A percentile compares a stretch with the other conserved stretches of the same genome.
Conservation (phyloP, 768 basidiomycete genomes). For the Kwoniella sp. region DNA sequence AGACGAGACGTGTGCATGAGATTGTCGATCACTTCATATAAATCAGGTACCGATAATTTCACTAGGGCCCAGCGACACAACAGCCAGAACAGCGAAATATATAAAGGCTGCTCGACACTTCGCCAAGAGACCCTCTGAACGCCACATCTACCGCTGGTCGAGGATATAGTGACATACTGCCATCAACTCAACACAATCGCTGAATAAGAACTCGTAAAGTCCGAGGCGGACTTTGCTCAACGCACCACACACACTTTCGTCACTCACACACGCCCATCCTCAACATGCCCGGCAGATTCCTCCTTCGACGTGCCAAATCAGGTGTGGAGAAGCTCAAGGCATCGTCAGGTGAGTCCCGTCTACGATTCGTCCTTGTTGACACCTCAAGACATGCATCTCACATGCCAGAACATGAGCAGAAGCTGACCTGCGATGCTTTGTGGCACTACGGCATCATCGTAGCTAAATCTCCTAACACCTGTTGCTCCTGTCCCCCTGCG, state of each 20-base stretch:
- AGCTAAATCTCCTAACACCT: not conserved
- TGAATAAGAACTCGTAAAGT: too few species aligned
- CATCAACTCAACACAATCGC: too few species aligned
- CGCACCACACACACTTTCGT: too few species aligned
- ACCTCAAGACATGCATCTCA: too few species aligned
- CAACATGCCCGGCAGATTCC: conserved; percentile 7
- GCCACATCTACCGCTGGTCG: not conserved
- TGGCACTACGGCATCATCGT: not conserved
- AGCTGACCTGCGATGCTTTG: not conserved
- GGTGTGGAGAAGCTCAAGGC: not conserved
- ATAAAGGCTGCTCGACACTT: not conserved
- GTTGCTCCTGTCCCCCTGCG: not conserved
- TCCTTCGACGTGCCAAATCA: conserved; percentile 2
- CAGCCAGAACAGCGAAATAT: too few species aligned
- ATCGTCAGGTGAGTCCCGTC: too few species aligned
- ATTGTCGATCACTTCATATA: too few species aligned
- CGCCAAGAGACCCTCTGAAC: not conserved
- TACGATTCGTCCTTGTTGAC: not conserved
- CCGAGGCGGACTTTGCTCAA: too few species aligned
- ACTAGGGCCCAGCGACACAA: too few species aligned
- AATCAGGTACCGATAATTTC: too few species aligned
- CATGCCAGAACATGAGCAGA: too few species aligned
- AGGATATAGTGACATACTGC: not conserved
- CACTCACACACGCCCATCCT: not conserved
- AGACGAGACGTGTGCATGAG: too few species aligned